Evolutionary conservation across 2,329 filamentous ascomycete species (phyloP), one percentile per base, ranked within the genome.

Genomic region (Pyricularia grisea): DNA sequence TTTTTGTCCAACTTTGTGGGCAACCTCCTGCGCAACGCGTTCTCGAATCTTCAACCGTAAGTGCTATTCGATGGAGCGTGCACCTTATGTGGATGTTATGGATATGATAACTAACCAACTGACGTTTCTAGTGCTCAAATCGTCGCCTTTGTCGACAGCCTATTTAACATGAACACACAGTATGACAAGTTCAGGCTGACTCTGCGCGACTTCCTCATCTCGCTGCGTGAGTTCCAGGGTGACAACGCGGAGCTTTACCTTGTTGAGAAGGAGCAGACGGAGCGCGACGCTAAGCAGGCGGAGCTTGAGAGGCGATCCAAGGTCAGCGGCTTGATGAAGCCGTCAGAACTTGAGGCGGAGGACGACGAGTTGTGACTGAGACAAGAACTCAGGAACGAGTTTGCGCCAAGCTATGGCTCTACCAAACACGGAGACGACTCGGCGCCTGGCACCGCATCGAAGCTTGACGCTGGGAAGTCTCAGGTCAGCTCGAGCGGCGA

Each of bases 131-230:
- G 91, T 73, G 84, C 86, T 27, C 95, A 99, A 87, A 95, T 98
- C 74, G 88, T 90, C 73, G 87, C 87, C 69, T 99, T 99, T 79
- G 94, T 98, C 67, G 89, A 96, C 74, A 92, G 92, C 12, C 82
- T 99, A 12, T 97, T 99, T 79, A 87, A 90, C 7, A 87, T 92
- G 73, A 98, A 97, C 78, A 92, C 91, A 69, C 92, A 97, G 76
- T 89, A 96, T 73, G 92, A 92, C 77, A 93, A 93, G 78, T 99
- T 99, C 89, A 97, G 97, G 78, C 88, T 97, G 69, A 93, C 96
- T 75, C 84, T 99, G 68, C 93, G 95, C 73, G 95, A 99, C 81
- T 99, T 99, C 87, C 83, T 99, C 73, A 97, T 99, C 75, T 96
- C 94, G 27, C 84, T 99, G 74, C 97, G 97, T 81, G 96, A 99